These are phyloP conservation scores for Aspergillus diversus DNA, from an alignment of 495 filamentous ascomycete genomes.

Conservation along the genomic window DNA sequence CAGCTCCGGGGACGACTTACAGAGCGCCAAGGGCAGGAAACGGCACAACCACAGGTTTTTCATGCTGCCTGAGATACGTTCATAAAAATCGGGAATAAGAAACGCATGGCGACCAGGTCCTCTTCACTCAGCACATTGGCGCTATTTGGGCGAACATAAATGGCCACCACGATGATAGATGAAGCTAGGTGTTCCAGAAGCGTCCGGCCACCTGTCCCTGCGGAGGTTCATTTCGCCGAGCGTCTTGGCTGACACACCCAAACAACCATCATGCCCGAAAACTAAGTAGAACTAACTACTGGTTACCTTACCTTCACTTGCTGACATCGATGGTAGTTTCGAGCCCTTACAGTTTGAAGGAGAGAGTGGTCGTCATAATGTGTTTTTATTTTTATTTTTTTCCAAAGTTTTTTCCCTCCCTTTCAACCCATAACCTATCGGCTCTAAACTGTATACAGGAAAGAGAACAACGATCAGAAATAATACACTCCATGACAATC, in stretches of 20 bases:
- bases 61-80: constrained; percentile 41
- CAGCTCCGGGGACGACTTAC: constrained; percentile 33
- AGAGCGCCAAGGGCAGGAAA: constrained; percentile 44
- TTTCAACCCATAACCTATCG: constrained; percentile 21
- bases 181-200: constrained; percentile 19
- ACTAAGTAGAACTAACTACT: not conserved
- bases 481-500: constrained; percentile 28
- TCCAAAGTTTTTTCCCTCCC: constrained; percentile 19
- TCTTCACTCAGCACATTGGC: constrained; percentile 12
- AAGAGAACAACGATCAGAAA: constrained; percentile 32
- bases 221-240: constrained; percentile 49
- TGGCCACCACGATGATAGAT: not conserved
- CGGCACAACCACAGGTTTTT: constrained; percentile 40
- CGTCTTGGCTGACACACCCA: constrained; percentile 9
- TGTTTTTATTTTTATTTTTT: constrained; percentile 27
- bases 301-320: too few species aligned
- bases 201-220: constrained; percentile 50
- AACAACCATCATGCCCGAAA: not conserved
- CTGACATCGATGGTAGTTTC: too few species aligned
- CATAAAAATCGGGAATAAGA: constrained; percentile 28
- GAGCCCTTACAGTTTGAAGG: too few species aligned
- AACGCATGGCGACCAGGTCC: constrained; percentile 45
- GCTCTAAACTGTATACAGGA: constrained; percentile 34
- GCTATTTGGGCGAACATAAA: not conserved
- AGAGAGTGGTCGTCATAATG: constrained; percentile 8